These are phyloP conservation scores for Globisporangium irregulare DNA, from an alignment of 352 stramenopile species.

Conservation along the genomic window DNA sequence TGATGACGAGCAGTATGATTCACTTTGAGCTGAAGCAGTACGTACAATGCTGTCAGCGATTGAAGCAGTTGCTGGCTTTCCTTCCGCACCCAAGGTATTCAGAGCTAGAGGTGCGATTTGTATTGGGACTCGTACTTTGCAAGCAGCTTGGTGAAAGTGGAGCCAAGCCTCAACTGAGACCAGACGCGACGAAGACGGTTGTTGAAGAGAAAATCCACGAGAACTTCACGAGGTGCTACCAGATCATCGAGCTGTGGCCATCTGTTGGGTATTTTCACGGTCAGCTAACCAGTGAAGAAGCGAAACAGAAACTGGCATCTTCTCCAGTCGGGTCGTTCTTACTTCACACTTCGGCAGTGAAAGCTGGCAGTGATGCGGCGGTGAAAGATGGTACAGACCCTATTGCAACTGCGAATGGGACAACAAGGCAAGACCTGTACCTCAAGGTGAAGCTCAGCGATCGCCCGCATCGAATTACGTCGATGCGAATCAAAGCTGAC, in stretches of 20 bases:
- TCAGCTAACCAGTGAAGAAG: conserved; percentile 23
- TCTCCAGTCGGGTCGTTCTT: conserved; percentile 44
- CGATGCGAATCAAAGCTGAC: conserved; percentile 35
- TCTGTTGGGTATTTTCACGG: conserved; percentile 59
- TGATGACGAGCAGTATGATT: conserved; percentile 46
- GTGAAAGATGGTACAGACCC: background rate
- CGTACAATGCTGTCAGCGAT: conserved; percentile 15
- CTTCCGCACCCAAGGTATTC: conserved; percentile 17
- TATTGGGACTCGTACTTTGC: conserved; percentile 24
- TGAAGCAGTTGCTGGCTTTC: conserved; percentile 24
- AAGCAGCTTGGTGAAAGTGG: background rate
- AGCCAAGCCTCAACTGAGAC: conserved; percentile 13
- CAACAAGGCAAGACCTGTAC: conserved; percentile 14
- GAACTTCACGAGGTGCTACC: conserved; percentile 39
- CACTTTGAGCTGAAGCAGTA: conserved; percentile 27
- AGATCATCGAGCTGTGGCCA: conserved; percentile 47
- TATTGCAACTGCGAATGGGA: background rate
- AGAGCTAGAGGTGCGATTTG: conserved; percentile 40
- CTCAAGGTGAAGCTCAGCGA: conserved; percentile 50
- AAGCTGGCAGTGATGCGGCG: background rate
- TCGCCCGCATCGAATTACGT: conserved; percentile 33
- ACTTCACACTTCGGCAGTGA: conserved; percentile 24
- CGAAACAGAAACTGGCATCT: conserved; percentile 24
- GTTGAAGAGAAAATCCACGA: background rate
- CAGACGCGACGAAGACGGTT: background rate